These are phyloP conservation scores for Hirschioporus abietinus DNA, from an alignment of 768 basidiomycete species.

Conservation along the genomic window DNA sequence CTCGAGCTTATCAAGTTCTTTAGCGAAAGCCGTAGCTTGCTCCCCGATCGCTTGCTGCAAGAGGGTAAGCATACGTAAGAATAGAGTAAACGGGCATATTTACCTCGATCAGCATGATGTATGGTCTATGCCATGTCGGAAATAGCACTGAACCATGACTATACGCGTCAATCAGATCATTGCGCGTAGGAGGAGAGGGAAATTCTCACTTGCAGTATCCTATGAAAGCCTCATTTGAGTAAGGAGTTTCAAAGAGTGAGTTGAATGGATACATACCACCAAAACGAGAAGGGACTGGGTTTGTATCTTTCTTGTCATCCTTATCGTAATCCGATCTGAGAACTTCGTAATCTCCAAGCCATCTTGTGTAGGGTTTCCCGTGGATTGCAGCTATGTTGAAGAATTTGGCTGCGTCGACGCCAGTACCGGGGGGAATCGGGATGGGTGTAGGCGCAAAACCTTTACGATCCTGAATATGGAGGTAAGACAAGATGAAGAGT, in stretches of 20 bases:
- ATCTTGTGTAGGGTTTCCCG: slow-evolving; percentile 22
- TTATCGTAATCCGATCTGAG: slow-evolving; percentile 15
- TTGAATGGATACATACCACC: slow-evolving; percentile 17
- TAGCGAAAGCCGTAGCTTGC: neutral
- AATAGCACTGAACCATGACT: slow-evolving; percentile 49
- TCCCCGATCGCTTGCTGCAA: neutral
- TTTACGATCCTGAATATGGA: slow-evolving; percentile 11
- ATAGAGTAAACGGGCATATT: neutral
- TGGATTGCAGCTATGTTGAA: slow-evolving; percentile 15
- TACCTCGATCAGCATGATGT: slow-evolving; percentile 47
- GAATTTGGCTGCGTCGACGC: slow-evolving; percentile 18
- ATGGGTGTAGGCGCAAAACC: slow-evolving; percentile 5
- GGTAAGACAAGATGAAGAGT: slow-evolving; percentile 22
- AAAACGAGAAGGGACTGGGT: slow-evolving; percentile 22
- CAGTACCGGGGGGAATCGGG: slow-evolving; percentile 15
- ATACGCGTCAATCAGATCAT: neutral
- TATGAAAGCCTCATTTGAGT: neutral
- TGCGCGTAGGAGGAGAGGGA: neutral
- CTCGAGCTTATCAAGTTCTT: neutral
- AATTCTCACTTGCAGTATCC: neutral
- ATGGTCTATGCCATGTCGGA: slow-evolving; percentile 54
- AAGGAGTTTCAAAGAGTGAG: neutral
- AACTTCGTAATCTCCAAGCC: slow-evolving; percentile 20
- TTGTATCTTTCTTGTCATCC: slow-evolving; percentile 21
- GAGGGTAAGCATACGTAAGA: neutral